Base-by-base conservation (phyloP, 768 basidiomycete genomes). In the Lyophyllum atratum region DNA sequence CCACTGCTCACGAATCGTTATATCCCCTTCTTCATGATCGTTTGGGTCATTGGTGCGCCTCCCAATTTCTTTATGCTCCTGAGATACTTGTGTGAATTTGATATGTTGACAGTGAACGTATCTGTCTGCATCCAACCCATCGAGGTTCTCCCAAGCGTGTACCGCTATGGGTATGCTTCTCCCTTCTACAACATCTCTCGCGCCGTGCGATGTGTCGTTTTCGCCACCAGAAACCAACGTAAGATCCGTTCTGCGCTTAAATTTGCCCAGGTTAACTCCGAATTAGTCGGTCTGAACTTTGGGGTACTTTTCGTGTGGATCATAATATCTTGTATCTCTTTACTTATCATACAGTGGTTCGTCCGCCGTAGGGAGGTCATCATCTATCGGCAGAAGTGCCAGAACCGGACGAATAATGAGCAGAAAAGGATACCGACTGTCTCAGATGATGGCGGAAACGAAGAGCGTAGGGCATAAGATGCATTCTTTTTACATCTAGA, bases 141-240 rank as follows among this genome's bases (percentile, higher is more conserved):
- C 40, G 79, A 83, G 49, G 68, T 83, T 1, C 71, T 89, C 1
- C 87, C 88, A 0, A 61, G 61, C 37, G 58, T 90, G 55, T 89
- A 79, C 70, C 79, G 76, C 47, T 90, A 90, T 57, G 90, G 87
- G 1, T 88, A 84, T 60, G 87, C 82, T 0, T 77, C 76, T 60
- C 90, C 90, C 1, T 90, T 92, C 65, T 90, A 87, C 67, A 88
- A 90, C 62, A 74, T 90, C 26, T 83, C 85, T 14, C 70, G 74
- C 37, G 82, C 86, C 0, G 78, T 84, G 3, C 77, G 90, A 19
- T 75, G 82, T 24, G 75, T 92, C 54, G 67, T 87, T n/a, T 90
- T 92, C 61, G 73, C 79, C 34, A 88, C 87, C 64, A 85, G 87
- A 57, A 70, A 80, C 19, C 66, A 33, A 49, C 19, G 60, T 59